Evolutionary conservation across 2,329 filamentous ascomycete species (phyloP).

Genomic region (Dichotomopilus funicola): DNA sequence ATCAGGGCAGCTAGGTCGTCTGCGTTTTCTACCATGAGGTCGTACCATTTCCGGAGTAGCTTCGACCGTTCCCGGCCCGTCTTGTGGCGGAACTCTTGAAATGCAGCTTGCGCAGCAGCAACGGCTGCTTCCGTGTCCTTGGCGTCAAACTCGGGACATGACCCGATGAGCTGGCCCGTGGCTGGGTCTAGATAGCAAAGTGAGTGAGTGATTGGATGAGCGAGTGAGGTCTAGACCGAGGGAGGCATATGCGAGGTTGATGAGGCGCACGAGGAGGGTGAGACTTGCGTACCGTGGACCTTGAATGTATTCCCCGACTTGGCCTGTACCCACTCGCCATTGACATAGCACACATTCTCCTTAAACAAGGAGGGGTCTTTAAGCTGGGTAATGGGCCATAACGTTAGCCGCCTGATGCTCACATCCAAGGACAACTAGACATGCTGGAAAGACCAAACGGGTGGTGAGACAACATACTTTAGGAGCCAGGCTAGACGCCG

Average conservation of each 20-base stretch:
- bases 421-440: neutral
- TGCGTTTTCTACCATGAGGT: constrained; percentile 68
- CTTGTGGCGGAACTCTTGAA: constrained; percentile 61
- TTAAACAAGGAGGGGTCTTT: constrained; percentile 79
- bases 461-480: constrained; percentile 33
- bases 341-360: constrained; percentile 73
- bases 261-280: too few relatives aligned
- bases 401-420: neutral
- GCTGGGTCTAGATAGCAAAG: constrained; percentile 59
- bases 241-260: too few relatives aligned
- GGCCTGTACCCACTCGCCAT: constrained; percentile 85
- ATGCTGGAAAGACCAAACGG: neutral
- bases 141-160: constrained; percentile 74
- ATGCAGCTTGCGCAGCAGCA: constrained; percentile 69
- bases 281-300: constrained; percentile 52
- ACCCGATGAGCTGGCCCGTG: constrained; percentile 73
- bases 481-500: constrained; percentile 43
- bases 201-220: neutral
- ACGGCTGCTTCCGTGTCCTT: constrained; percentile 78
- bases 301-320: constrained; percentile 88
- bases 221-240: too few relatives aligned
- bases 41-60: constrained; percentile 73
- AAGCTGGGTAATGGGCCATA: constrained; percentile 43
- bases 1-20: constrained; percentile 78
- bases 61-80: constrained; percentile 69